Base-by-base conservation (phyloP, 2,329 filamentous ascomycete species). In the Epichloe festucae region DNA sequence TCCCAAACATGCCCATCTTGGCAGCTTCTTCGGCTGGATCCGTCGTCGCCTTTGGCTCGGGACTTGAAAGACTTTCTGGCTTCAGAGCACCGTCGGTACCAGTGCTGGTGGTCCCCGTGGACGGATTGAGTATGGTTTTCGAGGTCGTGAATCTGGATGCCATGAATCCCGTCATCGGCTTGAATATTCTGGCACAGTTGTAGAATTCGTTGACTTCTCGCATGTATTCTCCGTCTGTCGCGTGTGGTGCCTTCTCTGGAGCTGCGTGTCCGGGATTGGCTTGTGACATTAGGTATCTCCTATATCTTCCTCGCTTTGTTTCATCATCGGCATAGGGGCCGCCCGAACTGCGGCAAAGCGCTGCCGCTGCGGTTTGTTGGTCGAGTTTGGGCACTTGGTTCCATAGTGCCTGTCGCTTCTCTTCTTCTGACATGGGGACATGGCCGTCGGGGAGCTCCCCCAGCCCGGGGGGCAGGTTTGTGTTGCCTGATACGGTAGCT, bases 81-180 rank as follows among this genome's bases (percentile, higher is more conserved):
- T 48, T 54, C 23, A 47, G 17, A n/a, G 46, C 44, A 12, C 21
- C 14, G 15, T 50, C 52, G n/a, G 54, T 55, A 15, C 55, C 53
- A 14, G 53, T 49, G n/a, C 10, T 36, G 21, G 27, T 39, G 45
- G n/a, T 50, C 15, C 27, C 40, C 4, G 45, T 40, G 11, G 65
- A 61, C 1, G 61, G 52, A 7, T 63, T 54, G 5, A 68, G 60
- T 8, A 68, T 59, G 0, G 77, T 73, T 8, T 79, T 79, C 1
- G 82, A 79, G 2, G 86, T 84, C 0, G 89, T 96, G 65, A 98
- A 98, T 0, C 91, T 83, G 19, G 87, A 89, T 15, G 91, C 93
- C 89, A 98, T 97, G 56, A 88, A 76, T 0, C 89, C 89, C 2
- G 87, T 88, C 70, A 95, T 87, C 1, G 93, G 93, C 64, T 87